A percentile compares a stretch with the other conserved stretches of the same genome.
Conservation (phyloP, 2,329 filamentous ascomycete genomes). For the Pseudogymnoascus sp. region DNA sequence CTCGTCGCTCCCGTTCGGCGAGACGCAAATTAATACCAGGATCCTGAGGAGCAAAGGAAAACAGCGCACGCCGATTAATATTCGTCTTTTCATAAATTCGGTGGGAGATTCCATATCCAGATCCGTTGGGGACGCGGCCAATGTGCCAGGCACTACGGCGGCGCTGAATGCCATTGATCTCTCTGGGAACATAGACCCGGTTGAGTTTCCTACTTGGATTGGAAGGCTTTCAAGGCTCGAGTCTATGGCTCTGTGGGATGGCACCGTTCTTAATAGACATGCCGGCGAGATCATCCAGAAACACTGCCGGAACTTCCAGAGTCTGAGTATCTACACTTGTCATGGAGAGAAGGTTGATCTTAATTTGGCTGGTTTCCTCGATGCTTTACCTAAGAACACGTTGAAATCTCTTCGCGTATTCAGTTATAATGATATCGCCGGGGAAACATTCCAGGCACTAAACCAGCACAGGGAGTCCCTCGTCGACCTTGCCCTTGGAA, state of each 20-base stretch:
- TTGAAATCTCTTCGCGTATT: constrained; percentile 51
- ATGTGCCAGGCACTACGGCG: constrained; percentile 36
- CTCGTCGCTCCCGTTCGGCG: constrained; percentile 27
- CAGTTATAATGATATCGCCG: constrained; percentile 44
- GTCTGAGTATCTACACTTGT: constrained; percentile 47
- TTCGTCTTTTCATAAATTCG: constrained; percentile 32
- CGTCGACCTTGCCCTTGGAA: constrained; percentile 40
- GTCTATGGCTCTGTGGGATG: constrained; percentile 52
- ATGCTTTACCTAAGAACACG: constrained; percentile 44
- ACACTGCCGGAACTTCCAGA: constrained; percentile 52
- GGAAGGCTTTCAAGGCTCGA: constrained; percentile 48
- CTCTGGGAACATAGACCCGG: constrained; percentile 43
- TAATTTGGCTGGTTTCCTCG: constrained; percentile 50
- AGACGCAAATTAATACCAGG: constrained; percentile 15
- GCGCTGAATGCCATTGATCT: constrained; percentile 44
- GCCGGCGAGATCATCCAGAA: constrained; percentile 44
- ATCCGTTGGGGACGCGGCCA: constrained; percentile 35
- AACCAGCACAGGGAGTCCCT: constrained; percentile 46
- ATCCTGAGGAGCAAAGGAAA: constrained; percentile 21
- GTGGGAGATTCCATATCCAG: constrained; percentile 50
- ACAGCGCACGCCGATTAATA: constrained; percentile 26
- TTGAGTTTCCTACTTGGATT: constrained; percentile 48
- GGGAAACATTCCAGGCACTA: constrained; percentile 44
- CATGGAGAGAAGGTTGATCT: constrained; percentile 42
- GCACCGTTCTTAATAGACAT: constrained; percentile 46